phyloP scores from a whole-genome alignment of 352 stramenopile species.

The Globisporangium viniferum region DNA sequence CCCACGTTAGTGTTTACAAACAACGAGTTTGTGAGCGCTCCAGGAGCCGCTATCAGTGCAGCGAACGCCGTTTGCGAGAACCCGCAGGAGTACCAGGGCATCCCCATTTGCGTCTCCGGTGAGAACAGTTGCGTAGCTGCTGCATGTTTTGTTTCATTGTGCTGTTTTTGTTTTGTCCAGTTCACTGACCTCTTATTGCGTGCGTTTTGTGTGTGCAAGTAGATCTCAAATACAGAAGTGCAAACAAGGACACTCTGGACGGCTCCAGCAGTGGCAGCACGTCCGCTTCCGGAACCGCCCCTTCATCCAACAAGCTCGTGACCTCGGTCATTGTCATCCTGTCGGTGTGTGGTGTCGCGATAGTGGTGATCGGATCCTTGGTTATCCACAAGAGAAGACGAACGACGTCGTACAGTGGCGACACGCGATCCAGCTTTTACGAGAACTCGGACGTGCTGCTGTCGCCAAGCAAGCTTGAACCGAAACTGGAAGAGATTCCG shows the following conservation, averaged over 20 bases:
- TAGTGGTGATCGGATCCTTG: constrained; percentile 14
- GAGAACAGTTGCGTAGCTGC: neutral
- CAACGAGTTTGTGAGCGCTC: constrained; percentile 14
- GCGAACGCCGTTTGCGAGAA: constrained; percentile 8
- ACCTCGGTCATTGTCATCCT: constrained; percentile 12
- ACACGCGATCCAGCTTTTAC: constrained; percentile 20
- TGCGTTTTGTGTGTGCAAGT: neutral
- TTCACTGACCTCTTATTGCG: neutral
- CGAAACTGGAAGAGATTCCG: constrained; percentile 3
- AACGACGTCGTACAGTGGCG: constrained; percentile 6
- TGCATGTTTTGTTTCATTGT: neutral
- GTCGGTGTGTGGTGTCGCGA: constrained; percentile 10
- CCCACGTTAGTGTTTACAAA: constrained; percentile 13
- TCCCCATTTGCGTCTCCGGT: constrained; percentile 26
- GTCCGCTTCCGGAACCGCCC: neutral
- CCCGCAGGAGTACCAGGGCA: neutral
- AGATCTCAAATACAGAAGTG: constrained; percentile 5
- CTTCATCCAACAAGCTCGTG: constrained; percentile 17
- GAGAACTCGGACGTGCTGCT: constrained; percentile 20
- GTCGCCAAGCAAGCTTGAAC: constrained; percentile 16
- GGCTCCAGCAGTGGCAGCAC: neutral
- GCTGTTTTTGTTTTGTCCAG: neutral
- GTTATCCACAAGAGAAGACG: constrained; percentile 8
- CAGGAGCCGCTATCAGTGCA: neutral
- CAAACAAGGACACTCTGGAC: neutral